phyloP scores from a whole-genome alignment of 495 filamentous ascomycete species.

The Penicillium cosmopolitanum region DNA sequence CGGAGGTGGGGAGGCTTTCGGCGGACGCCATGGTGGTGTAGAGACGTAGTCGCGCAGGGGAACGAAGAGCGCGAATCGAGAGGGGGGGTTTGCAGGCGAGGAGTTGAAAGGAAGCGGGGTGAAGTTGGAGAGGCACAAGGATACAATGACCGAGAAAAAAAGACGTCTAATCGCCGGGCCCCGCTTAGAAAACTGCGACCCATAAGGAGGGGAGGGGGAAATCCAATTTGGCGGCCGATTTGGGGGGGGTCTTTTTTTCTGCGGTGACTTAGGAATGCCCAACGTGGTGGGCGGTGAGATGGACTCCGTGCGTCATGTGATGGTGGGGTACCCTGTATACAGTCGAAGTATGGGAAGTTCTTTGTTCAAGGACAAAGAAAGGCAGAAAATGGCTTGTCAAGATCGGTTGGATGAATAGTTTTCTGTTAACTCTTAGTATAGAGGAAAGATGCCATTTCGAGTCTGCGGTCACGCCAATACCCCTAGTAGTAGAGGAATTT shows the following conservation, averaged over 20 bases:
- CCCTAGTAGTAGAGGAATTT: no score
- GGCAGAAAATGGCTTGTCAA: background rate
- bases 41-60: conserved; percentile 19
- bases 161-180: conserved; percentile 44
- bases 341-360: no score
- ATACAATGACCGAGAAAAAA: conserved; percentile 21
- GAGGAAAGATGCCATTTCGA: no score
- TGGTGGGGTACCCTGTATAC: no score
- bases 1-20: conserved; percentile 35
- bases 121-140: conserved; percentile 5
- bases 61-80: conserved; percentile 17
- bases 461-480: no score
- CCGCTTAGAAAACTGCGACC: conserved; percentile 49
- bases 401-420: no score
- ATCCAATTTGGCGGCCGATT: conserved; percentile 10
- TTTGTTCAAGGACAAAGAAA: background rate
- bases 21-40: conserved; percentile 39
- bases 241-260: conserved; percentile 38
- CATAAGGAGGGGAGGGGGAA: conserved; percentile 43
- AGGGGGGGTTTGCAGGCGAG: conserved; percentile 8
- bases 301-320: background rate
- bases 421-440: no score
- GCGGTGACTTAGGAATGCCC: conserved; percentile 31
- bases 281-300: conserved; percentile 35
- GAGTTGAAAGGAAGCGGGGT: conserved; percentile 21